Evolutionary conservation across 345 rosid species (phyloP).

Genomic region (Kernera saxatilis): DNA sequence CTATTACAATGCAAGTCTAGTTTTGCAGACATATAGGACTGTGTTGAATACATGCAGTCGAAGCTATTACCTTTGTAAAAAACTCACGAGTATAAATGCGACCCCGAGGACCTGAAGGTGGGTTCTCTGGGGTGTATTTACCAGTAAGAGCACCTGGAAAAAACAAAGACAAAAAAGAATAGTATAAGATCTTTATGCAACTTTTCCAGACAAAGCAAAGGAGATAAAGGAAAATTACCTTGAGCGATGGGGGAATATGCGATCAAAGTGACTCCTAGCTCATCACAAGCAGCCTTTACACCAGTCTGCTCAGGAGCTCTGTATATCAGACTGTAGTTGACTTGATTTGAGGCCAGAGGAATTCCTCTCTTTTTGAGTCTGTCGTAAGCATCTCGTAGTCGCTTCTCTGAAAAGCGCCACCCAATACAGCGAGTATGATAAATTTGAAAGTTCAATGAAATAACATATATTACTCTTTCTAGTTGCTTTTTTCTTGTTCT

Average conservation of each 20-base stretch:
- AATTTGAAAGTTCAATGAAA: background rate
- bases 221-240: slow-evolving; percentile 43
- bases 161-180: background rate
- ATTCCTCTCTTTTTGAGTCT: slow-evolving; percentile 87
- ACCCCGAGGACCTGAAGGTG: slow-evolving; percentile 83
- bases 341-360: slow-evolving; percentile 94
- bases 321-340: slow-evolving; percentile 91
- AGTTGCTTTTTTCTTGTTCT: background rate
- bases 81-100: slow-evolving; percentile 71
- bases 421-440: background rate
- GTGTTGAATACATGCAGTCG: background rate
- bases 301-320: slow-evolving; percentile 83
- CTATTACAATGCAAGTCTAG: background rate
- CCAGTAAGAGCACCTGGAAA: slow-evolving; percentile 84
- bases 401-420: slow-evolving; percentile 43
- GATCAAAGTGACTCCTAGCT: slow-evolving; percentile 85
- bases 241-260: slow-evolving; percentile 96
- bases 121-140: slow-evolving; percentile 83
- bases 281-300: slow-evolving; percentile 87
- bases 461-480: background rate
- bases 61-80: slow-evolving; percentile 51
- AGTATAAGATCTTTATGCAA: background rate
- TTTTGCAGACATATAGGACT: background rate
- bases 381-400: slow-evolving; percentile 73
- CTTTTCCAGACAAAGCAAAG: background rate